Conservation (phyloP, 2,329 filamentous ascomycete species). For the Thyridium curvatum region DNA sequence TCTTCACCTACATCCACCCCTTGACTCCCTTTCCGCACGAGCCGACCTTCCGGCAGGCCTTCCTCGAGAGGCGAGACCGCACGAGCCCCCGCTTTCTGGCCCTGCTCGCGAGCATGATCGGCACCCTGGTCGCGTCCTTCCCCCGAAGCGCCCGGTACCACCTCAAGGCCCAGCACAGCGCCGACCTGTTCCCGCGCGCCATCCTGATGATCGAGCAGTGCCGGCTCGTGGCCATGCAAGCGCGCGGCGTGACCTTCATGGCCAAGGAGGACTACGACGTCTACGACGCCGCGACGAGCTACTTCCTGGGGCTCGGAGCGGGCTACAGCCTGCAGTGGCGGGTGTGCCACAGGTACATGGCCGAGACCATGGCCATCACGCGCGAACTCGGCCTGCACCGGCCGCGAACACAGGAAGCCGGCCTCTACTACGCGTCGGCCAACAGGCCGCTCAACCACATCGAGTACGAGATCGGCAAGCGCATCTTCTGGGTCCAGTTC, state of each 20-base stretch:
- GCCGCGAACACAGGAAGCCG: slow-evolving; percentile 31
- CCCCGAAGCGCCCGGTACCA: slow-evolving; percentile 65
- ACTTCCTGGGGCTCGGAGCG: slow-evolving; percentile 62
- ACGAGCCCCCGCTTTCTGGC: slow-evolving; percentile 62
- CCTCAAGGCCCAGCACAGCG: slow-evolving; percentile 59
- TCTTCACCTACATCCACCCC: slow-evolving; percentile 77
- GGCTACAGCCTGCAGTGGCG: slow-evolving; percentile 64
- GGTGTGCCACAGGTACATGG: slow-evolving; percentile 62
- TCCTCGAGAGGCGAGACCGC: slow-evolving; percentile 60
- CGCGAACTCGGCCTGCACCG: slow-evolving; percentile 61
- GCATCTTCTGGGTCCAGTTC: slow-evolving; percentile 81
- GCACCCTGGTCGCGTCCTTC: slow-evolving; percentile 67
- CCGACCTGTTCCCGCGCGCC: slow-evolving; percentile 61
- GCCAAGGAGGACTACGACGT: slow-evolving; percentile 40
- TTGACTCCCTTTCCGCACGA: slow-evolving; percentile 74
- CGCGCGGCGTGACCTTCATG: slow-evolving; percentile 51
- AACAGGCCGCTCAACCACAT: slow-evolving; percentile 56
- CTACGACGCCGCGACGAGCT: slow-evolving; percentile 63
- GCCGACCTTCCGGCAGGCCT: slow-evolving; percentile 66
- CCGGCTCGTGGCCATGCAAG: slow-evolving; percentile 60
- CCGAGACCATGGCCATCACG: slow-evolving; percentile 65
- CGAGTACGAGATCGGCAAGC: slow-evolving; percentile 66
- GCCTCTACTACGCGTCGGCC: background rate
- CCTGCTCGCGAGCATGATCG: slow-evolving; percentile 69
- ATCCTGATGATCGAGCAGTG: slow-evolving; percentile 66